phyloP scores from a whole-genome alignment of 768 basidiomycete genomes.

The Lactarius pseudohatsudake region DNA sequence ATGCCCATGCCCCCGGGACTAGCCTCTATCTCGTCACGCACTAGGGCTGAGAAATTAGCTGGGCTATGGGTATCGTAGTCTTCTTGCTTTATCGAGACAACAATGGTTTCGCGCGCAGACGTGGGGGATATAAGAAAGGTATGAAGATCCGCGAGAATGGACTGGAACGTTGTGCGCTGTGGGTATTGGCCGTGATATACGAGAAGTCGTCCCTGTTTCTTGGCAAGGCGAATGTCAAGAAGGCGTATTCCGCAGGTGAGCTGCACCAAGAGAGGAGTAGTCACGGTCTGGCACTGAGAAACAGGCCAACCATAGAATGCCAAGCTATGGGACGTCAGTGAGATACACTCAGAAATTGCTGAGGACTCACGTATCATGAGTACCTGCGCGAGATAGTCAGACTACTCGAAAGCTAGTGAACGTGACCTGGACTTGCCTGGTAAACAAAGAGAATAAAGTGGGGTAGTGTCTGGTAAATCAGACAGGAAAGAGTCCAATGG shows the following conservation, averaged over 20 bases:
- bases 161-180: slow-evolving; percentile 63
- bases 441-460: slow-evolving; percentile 72
- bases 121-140: slow-evolving; percentile 59
- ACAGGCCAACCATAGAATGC: slow-evolving; percentile 84
- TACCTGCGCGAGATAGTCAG: slow-evolving; percentile 41
- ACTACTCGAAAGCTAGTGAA: slow-evolving; percentile 15
- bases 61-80: slow-evolving; percentile 52
- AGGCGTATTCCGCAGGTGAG: slow-evolving; percentile 77
- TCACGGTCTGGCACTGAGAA: slow-evolving; percentile 77
- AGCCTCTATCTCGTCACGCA: slow-evolving; percentile 60
- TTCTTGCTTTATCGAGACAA: slow-evolving; percentile 91
- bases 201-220: slow-evolving; percentile 60
- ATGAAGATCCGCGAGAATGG: slow-evolving; percentile 61
- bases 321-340: slow-evolving; percentile 48
- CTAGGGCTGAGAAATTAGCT: slow-evolving; percentile 58
- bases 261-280: slow-evolving; percentile 64
- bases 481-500: slow-evolving; percentile 57
- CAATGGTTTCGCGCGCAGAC: slow-evolving; percentile 68
- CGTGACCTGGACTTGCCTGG: slow-evolving; percentile 54
- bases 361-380: slow-evolving; percentile 62
- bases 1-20: slow-evolving; percentile 55
- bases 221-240: slow-evolving; percentile 76
- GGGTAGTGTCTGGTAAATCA: slow-evolving; percentile 61
- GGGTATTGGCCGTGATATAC: slow-evolving; percentile 82
- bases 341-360: background rate